Evolutionary conservation across 2,329 filamentous ascomycete species (phyloP), one percentile per base, ranked within the genome.

Genomic region (Akanthomyces dipterigenus): DNA sequence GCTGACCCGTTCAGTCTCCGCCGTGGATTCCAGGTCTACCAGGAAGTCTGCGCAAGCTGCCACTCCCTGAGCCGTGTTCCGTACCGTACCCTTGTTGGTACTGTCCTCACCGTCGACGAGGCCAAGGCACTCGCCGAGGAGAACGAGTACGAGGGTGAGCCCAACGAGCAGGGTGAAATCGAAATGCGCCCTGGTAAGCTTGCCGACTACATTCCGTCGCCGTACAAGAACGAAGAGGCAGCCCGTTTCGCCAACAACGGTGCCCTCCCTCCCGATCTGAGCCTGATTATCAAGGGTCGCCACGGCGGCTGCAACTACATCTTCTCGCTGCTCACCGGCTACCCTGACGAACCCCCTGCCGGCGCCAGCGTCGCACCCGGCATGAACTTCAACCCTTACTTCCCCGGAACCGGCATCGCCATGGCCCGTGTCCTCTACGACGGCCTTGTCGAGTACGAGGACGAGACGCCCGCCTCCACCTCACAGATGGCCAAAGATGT

Each of bases 401-500:
- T 99, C 88, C 95, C 95, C 62, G 95, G 95, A 74, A 98, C 95
- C 70, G 93, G 93, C 75, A 99, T 99, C 76, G 95, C 90, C 72
- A 99, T 99, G 95, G 93, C 89, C 70, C 93, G 95, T 86, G 95
- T 98, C 64, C 87, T 99, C 64, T 99, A 96, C 80, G 95, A 99
- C 69, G 95, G 91, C 66, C 82, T 99, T 62, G 95, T 99, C 66
- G 95, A 99, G 77, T 99, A 98, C 80, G 95, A 99, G 76, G 95
- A 99, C 69, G 92, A 85, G 65, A 99, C 95, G 46, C 90, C 92
- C 57, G 95, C 95, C 55, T 91, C 93, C 64, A 92, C 92, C 67
- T 97, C 93, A 65, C 95, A 99, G 82, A 99, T 99, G 95, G 95
- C 95, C 77, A 99, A 99, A 88, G 95, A 99, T 71, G 95, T 99